A percentile compares a stretch with the other conserved stretches of the same genome.
These are phyloP conservation scores for Eimeria tenella DNA, from an alignment of 169 alveolate species.

Conservation along the genomic window DNA sequence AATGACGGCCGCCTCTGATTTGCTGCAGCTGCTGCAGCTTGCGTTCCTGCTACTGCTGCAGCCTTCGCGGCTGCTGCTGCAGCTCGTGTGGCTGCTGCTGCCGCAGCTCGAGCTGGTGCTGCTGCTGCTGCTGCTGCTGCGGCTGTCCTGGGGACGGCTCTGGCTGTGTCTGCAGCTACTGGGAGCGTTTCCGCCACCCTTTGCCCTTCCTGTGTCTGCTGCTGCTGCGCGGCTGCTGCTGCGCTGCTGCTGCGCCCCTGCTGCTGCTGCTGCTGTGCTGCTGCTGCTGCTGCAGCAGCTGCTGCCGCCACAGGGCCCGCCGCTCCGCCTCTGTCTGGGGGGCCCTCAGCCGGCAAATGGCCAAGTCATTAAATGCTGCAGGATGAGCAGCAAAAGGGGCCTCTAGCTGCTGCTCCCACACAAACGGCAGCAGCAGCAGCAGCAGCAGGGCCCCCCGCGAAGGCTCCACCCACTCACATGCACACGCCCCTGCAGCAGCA, in stretches of 20 bases:
- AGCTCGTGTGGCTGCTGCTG: slow-evolving; percentile 5
- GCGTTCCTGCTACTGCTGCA: neutral
- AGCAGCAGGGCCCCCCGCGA: slow-evolving; percentile 39
- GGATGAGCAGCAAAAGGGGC: neutral
- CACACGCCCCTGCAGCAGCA: neutral
- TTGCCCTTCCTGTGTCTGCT: neutral
- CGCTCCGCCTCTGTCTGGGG: neutral
- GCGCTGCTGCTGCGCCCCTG: neutral
- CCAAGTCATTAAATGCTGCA: slow-evolving; percentile 11
- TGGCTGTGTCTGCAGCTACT: neutral
- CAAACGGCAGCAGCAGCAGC: slow-evolving; percentile 6
- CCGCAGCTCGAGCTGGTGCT: neutral
- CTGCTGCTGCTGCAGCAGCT: slow-evolving; percentile 27
- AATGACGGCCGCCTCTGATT: neutral
- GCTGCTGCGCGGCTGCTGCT: neutral
- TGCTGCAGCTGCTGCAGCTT: neutral
- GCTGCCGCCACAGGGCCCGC: neutral
- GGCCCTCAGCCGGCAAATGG: neutral
- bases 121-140: neutral
- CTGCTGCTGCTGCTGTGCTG: slow-evolving; percentile 25
- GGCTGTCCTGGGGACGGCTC: neutral
- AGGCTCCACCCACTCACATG: neutral
- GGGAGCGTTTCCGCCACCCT: neutral
- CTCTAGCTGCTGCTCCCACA: neutral
- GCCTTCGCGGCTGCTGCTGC: neutral